phyloP scores from a whole-genome alignment of 2,329 filamentous ascomycete species.

The Emergomyces pasteurianus region DNA sequence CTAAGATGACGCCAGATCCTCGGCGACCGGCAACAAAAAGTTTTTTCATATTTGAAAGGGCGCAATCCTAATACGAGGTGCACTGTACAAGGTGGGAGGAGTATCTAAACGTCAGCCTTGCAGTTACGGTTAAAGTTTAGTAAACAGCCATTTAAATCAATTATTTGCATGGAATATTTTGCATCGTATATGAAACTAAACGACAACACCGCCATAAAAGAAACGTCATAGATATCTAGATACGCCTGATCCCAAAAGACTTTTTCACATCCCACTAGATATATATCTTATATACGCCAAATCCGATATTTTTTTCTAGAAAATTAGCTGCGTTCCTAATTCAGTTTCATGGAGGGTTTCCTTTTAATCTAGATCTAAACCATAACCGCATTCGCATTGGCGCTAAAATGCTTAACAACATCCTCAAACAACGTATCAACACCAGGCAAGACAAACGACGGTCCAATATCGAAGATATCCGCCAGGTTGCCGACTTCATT shows the following conservation, averaged over 20 bases:
- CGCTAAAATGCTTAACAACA: constrained; percentile 24
- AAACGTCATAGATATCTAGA: not conserved
- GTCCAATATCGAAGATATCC: constrained; percentile 26
- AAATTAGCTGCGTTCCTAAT: not conserved
- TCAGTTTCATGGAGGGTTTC: not conserved
- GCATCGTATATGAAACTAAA: too few species aligned
- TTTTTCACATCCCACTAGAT: not conserved
- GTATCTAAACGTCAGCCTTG: too few species aligned
- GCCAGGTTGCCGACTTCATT: constrained; percentile 14
- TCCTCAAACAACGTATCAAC: constrained; percentile 27
- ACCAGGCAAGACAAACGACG: constrained; percentile 28
- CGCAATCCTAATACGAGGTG: not conserved
- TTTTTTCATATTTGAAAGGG: not conserved
- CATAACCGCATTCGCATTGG: constrained; percentile 3
- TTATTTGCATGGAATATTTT: not conserved
- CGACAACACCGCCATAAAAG: not conserved
- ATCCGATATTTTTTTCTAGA: not conserved
- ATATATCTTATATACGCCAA: not conserved
- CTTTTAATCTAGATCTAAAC: not conserved
- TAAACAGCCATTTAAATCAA: too few species aligned
- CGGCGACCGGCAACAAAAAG: not conserved
- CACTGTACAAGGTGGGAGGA: too few species aligned
- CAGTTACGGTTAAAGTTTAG: too few species aligned
- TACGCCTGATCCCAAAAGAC: not conserved
- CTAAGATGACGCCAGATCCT: not conserved